These are phyloP conservation scores for Codiaeum variegatum DNA, from an alignment of 441 rosid genomes.

Conservation along the genomic window DNA sequence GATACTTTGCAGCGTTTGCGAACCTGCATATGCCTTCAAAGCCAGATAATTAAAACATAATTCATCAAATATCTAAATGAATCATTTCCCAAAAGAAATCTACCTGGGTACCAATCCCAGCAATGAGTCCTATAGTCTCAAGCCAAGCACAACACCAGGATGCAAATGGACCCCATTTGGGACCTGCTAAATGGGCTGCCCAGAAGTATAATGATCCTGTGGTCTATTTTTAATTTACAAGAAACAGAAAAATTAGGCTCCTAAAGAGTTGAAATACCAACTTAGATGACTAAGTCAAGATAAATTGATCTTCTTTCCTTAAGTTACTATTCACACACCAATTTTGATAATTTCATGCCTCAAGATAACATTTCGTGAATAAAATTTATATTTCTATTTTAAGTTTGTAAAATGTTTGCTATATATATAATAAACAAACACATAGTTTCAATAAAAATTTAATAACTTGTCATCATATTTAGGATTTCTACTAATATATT, in stretches of 20 bases:
- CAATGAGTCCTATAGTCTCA: constrained; percentile 51
- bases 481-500: no score
- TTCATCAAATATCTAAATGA: not conserved
- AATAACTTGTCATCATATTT: no score
- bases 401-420: no score
- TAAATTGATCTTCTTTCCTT: no score
- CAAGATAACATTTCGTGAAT: no score
- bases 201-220: constrained; percentile 65
- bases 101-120: constrained; percentile 60
- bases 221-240: constrained; percentile 32
- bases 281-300: no score
- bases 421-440: no score
- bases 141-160: constrained; percentile 73
- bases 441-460: no score
- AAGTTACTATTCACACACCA: no score
- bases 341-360: no score
- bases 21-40: constrained; percentile 53
- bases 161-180: constrained; percentile 58
- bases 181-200: constrained; percentile 65
- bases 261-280: not conserved
- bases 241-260: not conserved
- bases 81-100: not conserved
- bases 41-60: not conserved
- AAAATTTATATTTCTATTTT: no score
- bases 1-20: constrained; percentile 56